Evolutionary conservation across 192 early-diverging fungal genomes (phyloP).

Genomic region (Funneliformis mosseae): DNA sequence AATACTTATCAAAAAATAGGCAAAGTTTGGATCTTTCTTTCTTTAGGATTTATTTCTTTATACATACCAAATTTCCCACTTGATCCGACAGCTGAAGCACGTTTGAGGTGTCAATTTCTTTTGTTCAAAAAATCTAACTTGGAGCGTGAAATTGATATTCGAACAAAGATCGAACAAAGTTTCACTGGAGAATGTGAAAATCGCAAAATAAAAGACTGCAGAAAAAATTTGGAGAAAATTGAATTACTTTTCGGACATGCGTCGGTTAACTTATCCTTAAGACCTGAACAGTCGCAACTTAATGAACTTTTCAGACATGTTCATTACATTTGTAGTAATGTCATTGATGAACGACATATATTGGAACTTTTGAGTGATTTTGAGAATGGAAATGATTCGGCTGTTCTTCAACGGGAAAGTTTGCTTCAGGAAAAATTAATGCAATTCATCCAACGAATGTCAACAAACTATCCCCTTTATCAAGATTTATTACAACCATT

Average conservation of each 20-base stretch:
- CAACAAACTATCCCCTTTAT: constrained; percentile 72
- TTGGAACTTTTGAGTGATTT: constrained; percentile 49
- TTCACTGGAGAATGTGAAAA: constrained; percentile 66
- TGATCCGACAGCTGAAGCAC: constrained; percentile 82
- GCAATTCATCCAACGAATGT: constrained; percentile 64
- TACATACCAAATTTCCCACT: constrained; percentile 81
- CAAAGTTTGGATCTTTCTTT: constrained; percentile 60
- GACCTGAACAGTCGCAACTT: constrained; percentile 68
- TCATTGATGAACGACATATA: constrained; percentile 53
- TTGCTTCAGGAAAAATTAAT: constrained; percentile 70
- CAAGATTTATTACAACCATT: constrained; percentile 76
- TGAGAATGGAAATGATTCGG: constrained; percentile 39
- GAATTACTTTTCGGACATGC: constrained; percentile 42
- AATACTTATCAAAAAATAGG: constrained; percentile 44
- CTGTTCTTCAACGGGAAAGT: constrained; percentile 57
- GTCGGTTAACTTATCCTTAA: constrained; percentile 55
- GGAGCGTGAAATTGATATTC: constrained; percentile 61
- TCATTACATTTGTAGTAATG: constrained; percentile 54
- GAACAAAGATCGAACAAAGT: constrained; percentile 54
- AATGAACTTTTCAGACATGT: constrained; percentile 67
- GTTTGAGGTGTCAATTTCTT: constrained; percentile 65
- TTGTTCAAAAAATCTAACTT: constrained; percentile 52
- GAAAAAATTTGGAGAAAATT: constrained; percentile 38
- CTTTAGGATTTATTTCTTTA: constrained; percentile 60
- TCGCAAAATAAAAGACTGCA: constrained; percentile 35